A percentile compares a stretch with the other conserved stretches of the same genome.
phyloP scores from a whole-genome alignment of 352 stramenopile genomes.

The Pythium rhizo-oryzae region DNA sequence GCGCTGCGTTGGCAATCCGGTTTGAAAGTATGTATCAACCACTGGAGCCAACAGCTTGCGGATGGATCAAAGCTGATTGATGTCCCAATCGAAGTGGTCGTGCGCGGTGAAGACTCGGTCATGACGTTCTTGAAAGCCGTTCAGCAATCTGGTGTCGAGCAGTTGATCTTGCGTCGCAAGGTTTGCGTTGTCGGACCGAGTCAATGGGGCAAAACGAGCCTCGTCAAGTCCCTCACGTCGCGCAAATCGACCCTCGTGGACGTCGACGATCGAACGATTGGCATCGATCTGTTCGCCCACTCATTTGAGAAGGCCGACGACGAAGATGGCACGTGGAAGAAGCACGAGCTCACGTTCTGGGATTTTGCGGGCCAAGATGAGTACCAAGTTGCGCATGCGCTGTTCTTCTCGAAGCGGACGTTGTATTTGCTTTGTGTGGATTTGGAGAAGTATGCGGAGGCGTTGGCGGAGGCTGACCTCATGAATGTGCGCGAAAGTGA shows the following conservation, averaged over 20 bases:
- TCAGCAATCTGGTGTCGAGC: not conserved
- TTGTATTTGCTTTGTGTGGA: constrained; percentile 27
- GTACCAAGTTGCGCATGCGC: constrained; percentile 17
- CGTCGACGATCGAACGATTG: constrained; percentile 35
- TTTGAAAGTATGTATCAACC: not conserved
- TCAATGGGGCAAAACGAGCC: constrained; percentile 39
- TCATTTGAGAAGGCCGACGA: constrained; percentile 11
- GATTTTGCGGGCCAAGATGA: constrained; percentile 21
- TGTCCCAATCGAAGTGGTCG: constrained; percentile 27
- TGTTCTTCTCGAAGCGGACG: constrained; percentile 26
- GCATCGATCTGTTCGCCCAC: constrained; percentile 36
- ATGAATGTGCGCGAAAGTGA: constrained; percentile 5
- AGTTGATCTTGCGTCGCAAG: constrained; percentile 29
- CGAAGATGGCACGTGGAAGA: not conserved
- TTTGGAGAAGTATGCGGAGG: constrained; percentile 14
- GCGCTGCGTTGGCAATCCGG: constrained; percentile 2
- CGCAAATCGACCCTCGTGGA: constrained; percentile 15
- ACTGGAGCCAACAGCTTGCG: not conserved
- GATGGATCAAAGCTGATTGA: not conserved
- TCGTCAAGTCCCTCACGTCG: constrained; percentile 37
- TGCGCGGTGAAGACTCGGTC: constrained; percentile 20
- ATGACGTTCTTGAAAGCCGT: constrained; percentile 16
- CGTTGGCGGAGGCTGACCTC: constrained; percentile 4
- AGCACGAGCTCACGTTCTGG: constrained; percentile 19
- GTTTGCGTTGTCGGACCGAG: constrained; percentile 36